Evolutionary conservation across 2,329 filamentous ascomycete species (phyloP), one percentile per base, ranked within the genome.

Genomic region (Verticillium nubilum): DNA sequence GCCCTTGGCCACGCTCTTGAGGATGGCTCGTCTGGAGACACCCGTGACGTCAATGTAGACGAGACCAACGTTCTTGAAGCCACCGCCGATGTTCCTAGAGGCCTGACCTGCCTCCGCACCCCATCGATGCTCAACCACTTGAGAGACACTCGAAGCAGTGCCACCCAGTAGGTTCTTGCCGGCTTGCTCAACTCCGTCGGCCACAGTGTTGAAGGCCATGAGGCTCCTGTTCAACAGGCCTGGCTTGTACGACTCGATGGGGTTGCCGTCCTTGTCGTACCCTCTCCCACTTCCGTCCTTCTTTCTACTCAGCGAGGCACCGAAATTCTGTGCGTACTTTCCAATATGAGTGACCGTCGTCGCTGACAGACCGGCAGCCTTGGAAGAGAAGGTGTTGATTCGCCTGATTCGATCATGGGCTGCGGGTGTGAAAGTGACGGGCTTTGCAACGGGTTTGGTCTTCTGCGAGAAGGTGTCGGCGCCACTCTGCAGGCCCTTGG

Each of bases 21-120:
- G 84, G 52, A 99, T 86, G 0, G 95, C 95, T 62, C 88, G 86
- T 50, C 95, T 83, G 59, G 91, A 96, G 1, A 99, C 95, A 35
- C 95, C 95, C 0, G 93, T 89, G 1, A 96, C 94, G 67, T 99
- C 95, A 62, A 99, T 97, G 71, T 99, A 99, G 31, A 99, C 95
- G 28, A 99, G 81, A 5, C 93, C 95, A 7, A 98, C 95, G 65
- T 98, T 99, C 81, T 95, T 97, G 68, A 97, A 87, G 26, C 93
- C 94, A 5, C 91, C 88, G 1, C 92, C 90, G 23, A 99, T 74
- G 58, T 90, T 82, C 50, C 82, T 81, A 2, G 92, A 88, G 17
- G 98, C 80, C 35, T 87, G 82, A 17, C 92, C 91, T 0, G 95
- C 95, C 74, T 99, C 92, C 1, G 83, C 70, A 4, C 95, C 95